These are phyloP conservation scores for Aspergillus ostianus DNA, from an alignment of 495 filamentous ascomycete species.

Conservation along the genomic window DNA sequence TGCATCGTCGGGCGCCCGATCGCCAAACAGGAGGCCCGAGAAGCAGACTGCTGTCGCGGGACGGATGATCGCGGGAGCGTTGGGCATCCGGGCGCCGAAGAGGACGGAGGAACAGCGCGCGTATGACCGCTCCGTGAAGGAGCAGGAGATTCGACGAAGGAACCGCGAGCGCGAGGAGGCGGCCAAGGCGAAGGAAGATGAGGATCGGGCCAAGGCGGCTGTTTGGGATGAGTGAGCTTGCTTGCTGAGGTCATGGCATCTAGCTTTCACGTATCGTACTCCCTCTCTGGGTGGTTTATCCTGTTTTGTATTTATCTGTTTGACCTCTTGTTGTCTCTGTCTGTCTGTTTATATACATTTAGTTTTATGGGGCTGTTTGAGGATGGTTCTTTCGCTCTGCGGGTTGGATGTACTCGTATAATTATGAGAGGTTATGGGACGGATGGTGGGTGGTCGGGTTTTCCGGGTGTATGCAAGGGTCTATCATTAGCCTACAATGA, in stretches of 20 bases:
- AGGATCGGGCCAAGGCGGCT: slow-evolving; percentile 66
- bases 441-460: neutral
- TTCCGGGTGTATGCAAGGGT: neutral
- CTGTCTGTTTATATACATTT: neutral
- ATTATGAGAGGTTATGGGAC: neutral
- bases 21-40: slow-evolving; percentile 60
- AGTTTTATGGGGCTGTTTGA: neutral
- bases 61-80: slow-evolving; percentile 82
- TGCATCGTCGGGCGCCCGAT: slow-evolving; percentile 7
- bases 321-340: neutral
- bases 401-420: neutral
- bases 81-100: slow-evolving; percentile 79
- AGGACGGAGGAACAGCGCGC: slow-evolving; percentile 83
- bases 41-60: slow-evolving; percentile 91
- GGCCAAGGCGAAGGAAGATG: slow-evolving; percentile 62
- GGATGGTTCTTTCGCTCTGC: neutral
- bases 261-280: slow-evolving; percentile 15
- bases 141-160: slow-evolving; percentile 77
- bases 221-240: slow-evolving; percentile 74
- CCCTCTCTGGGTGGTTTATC: slow-evolving; percentile 10
- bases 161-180: slow-evolving; percentile 70
- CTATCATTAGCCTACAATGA: neutral
- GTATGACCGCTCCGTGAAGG: slow-evolving; percentile 79
- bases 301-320: slow-evolving; percentile 5
- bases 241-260: slow-evolving; percentile 6